A percentile compares a stretch with the other conserved stretches of the same genome.
Conservation (phyloP, 306 rosid species). For the Argentina anserina region DNA sequence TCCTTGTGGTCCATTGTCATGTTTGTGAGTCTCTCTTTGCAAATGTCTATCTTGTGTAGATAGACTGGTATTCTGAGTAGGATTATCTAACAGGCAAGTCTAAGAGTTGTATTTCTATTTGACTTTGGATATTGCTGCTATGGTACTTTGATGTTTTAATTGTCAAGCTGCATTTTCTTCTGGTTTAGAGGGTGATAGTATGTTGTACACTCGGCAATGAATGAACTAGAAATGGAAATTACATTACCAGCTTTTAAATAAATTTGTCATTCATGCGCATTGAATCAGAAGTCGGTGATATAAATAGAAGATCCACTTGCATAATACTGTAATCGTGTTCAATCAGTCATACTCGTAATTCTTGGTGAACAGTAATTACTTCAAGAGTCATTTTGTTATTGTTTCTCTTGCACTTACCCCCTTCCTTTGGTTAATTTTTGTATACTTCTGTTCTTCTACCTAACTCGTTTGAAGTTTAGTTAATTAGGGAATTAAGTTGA, state of each 20-base stretch:
- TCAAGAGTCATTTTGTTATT: not conserved
- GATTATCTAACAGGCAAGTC: conserved; percentile 30
- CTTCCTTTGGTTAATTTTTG: not conserved
- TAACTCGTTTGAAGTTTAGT: not conserved
- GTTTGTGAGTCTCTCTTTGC: conserved; percentile 30
- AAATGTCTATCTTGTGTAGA: conserved; percentile 27
- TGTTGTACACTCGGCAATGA: conserved; percentile 12
- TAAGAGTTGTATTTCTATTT: conserved; percentile 20
- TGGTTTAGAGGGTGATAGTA: conserved; percentile 18
- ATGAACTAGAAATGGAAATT: conserved; percentile 4
- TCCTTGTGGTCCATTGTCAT: conserved; percentile 28
- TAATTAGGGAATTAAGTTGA: not conserved
- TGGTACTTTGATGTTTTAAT: conserved; percentile 18
- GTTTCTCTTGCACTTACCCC: not conserved
- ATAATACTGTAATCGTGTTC: too few species aligned
- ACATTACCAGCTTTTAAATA: not conserved
- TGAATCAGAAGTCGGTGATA: not conserved
- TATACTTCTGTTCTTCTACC: not conserved
- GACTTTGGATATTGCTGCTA: conserved; percentile 16
- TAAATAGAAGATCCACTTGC: not conserved
- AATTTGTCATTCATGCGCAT: not conserved
- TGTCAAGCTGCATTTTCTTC: conserved; percentile 17
- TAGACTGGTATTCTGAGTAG: conserved; percentile 23
- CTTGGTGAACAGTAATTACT: too few species aligned
- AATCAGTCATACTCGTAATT: too few species aligned